Evolutionary conservation across 2,329 filamentous ascomycete species (phyloP), one percentile per base, ranked within the genome.

Genomic region (Aspergillus arachidicola): DNA sequence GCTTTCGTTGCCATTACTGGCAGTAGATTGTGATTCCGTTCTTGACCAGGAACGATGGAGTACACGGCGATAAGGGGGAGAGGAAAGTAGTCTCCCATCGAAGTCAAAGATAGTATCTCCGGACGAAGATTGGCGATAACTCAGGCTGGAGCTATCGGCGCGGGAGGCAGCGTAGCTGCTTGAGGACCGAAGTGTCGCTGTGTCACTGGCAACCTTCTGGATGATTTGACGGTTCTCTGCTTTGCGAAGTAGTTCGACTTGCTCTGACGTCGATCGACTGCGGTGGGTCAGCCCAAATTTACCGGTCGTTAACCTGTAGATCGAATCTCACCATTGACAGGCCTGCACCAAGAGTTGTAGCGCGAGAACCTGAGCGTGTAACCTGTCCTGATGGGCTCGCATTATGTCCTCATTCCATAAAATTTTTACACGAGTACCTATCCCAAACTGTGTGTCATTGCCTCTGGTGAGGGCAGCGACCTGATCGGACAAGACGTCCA

Each of bases 361-460:
- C 12, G 78, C 78, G 43, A 72, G 66, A 6, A 79, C 73, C 58
- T 79, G 78, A 23, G 74, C 70, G 30, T 74, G 76, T 51, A 80
- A 61, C 55, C 73, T 69, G 30, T 75, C 71, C 60, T 76, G 71
- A 56, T 79, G 75, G 32, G 69, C 73, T 63, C 66, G 72, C 75
- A 80, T 78, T 14, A 67, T 66, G 26, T 74, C 71, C 45, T 80
- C 77, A 60, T 75, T 79, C 78, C 77, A 79, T 4, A 75, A 67
- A 28, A 75, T 69, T 60, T 66, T 73, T 32, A 73, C 68, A 16
- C 71, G 71, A 28, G 65, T 66, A 38, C 70, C 62, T 36, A 78
- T 71, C 14, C 73, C 67, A 34, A 73, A 57, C 11, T 64, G 57
- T 14, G 64, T 60, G 12, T 72, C 63, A 23, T 68, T 61, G 11